Evolutionary conservation across 176 grass and related monocot species (phyloP).

Genomic region (Oryza brachyantha): DNA sequence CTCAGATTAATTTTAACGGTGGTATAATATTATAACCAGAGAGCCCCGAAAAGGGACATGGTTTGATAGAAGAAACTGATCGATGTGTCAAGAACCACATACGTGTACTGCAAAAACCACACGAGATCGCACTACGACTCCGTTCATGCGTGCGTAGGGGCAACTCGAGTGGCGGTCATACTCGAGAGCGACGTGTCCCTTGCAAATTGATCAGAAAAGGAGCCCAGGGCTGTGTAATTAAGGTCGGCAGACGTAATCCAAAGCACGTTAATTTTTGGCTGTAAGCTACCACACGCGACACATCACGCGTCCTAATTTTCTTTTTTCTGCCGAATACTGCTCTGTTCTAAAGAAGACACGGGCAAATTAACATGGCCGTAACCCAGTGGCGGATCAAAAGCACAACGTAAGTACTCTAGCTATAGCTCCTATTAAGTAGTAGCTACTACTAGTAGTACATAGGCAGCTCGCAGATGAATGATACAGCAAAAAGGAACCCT

Average conservation of each 20-base stretch:
- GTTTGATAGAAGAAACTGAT: not conserved
- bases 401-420: not conserved
- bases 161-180: conserved; percentile 26
- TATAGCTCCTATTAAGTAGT: not conserved
- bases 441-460: too few relatives aligned
- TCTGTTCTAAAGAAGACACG: not conserved
- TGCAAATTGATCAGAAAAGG: conserved; percentile 13
- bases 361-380: not conserved
- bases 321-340: not conserved
- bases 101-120: conserved; percentile 40
- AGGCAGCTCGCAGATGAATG: not conserved
- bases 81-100: conserved; percentile 11
- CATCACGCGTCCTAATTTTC: conserved; percentile 7
- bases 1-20: too few relatives aligned
- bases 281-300: conserved; percentile 32
- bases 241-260: conserved; percentile 40
- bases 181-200: conserved; percentile 33
- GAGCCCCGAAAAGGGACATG: too few relatives aligned
- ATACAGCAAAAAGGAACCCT: not conserved
- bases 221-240: conserved; percentile 8
- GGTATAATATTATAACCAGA: too few relatives aligned
- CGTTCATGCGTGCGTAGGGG: not conserved
- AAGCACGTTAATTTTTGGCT: conserved; percentile 18
- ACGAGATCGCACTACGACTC: conserved; percentile 31
- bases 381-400: not conserved